Conservation (phyloP, 1,284 basidiomycete species). For the Flammula alnicola region DNA sequence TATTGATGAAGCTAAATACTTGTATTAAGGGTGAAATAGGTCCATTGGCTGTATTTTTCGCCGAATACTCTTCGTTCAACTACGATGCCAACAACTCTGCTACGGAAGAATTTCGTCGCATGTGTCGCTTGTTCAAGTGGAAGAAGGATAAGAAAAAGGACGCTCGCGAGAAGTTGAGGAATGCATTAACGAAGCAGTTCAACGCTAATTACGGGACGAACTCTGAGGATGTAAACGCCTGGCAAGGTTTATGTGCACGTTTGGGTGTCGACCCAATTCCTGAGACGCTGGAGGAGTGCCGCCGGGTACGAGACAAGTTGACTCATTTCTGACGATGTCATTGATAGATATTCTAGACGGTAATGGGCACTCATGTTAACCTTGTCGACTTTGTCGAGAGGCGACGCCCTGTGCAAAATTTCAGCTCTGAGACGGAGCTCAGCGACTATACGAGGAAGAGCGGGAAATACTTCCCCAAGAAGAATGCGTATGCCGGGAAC, state of each 20-base stretch:
- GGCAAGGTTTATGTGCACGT: neutral
- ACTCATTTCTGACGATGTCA: too few species aligned
- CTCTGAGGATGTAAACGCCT: neutral
- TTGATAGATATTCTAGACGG: too few species aligned
- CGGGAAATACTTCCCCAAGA: too few species aligned
- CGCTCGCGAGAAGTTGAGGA: neutral
- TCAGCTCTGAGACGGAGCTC: too few species aligned
- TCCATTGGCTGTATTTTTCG: slow-evolving; percentile 24
- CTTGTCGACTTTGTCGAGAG: too few species aligned
- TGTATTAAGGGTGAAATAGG: too few species aligned
- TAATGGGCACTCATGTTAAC: too few species aligned
- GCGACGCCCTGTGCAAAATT: too few species aligned
- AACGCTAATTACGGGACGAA: slow-evolving; percentile 2
- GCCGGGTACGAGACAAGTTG: too few species aligned
- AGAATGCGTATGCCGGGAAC: too few species aligned
- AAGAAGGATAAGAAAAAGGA: neutral
- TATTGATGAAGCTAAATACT: too few species aligned
- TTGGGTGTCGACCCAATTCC: slow-evolving; percentile 1
- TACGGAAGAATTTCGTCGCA: slow-evolving; percentile 27
- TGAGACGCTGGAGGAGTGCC: neutral
- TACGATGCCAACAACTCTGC: slow-evolving; percentile 22
- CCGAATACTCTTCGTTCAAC: slow-evolving; percentile 16
- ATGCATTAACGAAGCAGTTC: neutral
- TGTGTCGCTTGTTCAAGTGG: slow-evolving; percentile 20
- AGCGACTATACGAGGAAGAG: too few species aligned